phyloP scores from a whole-genome alignment of 2,329 filamentous ascomycete species.

The Plectosphaerella cucumerina region DNA sequence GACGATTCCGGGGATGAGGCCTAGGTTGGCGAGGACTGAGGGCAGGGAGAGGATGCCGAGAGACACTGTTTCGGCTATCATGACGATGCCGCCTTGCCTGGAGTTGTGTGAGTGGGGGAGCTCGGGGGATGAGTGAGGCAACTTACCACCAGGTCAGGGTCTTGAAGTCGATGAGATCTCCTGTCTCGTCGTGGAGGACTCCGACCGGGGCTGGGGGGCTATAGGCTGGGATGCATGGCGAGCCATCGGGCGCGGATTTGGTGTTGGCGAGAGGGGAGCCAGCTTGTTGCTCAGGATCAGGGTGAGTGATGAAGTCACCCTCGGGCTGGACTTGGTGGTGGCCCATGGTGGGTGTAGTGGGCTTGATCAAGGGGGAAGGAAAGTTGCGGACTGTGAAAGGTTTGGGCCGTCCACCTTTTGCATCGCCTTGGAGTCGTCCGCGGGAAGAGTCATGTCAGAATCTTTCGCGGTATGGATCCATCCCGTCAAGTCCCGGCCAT shows the following conservation, averaged over 20 bases:
- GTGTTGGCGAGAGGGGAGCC: not conserved
- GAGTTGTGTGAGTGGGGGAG: not conserved
- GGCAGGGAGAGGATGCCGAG: conserved; percentile 64
- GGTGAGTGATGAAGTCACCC: no score
- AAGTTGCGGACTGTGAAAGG: no score
- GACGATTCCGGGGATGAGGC: conserved; percentile 66
- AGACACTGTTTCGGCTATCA: conserved; percentile 39
- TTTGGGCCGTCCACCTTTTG: no score
- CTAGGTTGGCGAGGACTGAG: conserved; percentile 68
- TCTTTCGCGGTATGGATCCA: no score
- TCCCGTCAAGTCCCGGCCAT: no score
- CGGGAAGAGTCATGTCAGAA: no score
- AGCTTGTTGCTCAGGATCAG: no score
- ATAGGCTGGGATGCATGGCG: no score
- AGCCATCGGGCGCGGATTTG: not conserved
- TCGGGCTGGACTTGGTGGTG: no score
- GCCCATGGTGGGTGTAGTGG: no score
- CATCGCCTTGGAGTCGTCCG: no score
- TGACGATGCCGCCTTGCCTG: conserved; percentile 37
- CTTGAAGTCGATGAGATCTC: not conserved
- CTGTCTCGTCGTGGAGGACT: not conserved
- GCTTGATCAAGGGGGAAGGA: not conserved
- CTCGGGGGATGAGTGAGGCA: not conserved
- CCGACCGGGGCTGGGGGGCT: no score
- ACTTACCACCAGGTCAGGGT: not conserved